phyloP scores from a whole-genome alignment of 2,329 filamentous ascomycete genomes.

The Aspergillus versicolor region DNA sequence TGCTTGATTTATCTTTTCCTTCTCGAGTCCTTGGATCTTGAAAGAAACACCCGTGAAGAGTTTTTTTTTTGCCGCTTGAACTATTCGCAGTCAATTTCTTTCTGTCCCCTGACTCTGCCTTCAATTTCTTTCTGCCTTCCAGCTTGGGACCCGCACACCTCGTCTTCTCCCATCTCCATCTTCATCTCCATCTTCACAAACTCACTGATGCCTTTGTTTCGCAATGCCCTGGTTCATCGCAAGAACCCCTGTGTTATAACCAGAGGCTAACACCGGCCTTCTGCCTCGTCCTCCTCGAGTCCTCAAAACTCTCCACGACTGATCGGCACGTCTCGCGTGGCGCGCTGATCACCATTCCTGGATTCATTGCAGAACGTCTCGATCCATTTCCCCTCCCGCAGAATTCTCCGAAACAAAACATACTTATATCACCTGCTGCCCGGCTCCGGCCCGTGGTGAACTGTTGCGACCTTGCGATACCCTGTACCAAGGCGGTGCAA shows the following conservation, averaged over 20 bases:
- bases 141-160: not conserved
- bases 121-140: not conserved
- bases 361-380: conserved; percentile 1
- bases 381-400: not conserved
- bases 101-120: not conserved
- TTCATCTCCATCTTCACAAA: not conserved
- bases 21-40: not conserved
- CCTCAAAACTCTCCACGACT: not conserved
- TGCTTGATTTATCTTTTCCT: not conserved
- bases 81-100: too few relatives aligned
- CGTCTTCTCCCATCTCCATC: not conserved
- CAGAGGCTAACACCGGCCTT: conserved; percentile 6
- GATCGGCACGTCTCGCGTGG: conserved; percentile 10
- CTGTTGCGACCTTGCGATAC: not conserved
- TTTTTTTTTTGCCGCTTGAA: not conserved
- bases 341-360: conserved; percentile 11
- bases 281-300: not conserved
- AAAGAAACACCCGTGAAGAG: not conserved
- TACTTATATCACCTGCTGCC: conserved; percentile 8
- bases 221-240: not conserved
- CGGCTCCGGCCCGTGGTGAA: not conserved
- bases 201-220: conserved; percentile 2
- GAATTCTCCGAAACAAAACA: conserved; percentile 1
- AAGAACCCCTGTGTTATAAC: not conserved
- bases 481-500: conserved; percentile 11